These are phyloP conservation scores for Metschnikowia gelsemii DNA, from an alignment of 805 yeast genomes.

Conservation along the genomic window DNA sequence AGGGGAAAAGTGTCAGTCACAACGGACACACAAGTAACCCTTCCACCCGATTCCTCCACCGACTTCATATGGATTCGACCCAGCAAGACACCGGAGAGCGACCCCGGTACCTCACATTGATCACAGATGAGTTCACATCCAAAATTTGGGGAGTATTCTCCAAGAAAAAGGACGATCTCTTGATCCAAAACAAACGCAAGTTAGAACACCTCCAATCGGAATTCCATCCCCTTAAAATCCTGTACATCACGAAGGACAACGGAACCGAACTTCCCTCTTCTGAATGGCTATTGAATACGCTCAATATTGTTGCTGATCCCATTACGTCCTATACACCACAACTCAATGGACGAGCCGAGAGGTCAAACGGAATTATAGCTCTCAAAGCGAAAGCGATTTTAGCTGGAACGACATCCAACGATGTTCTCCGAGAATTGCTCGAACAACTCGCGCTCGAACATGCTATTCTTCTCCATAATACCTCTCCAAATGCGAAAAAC, in stretches of 20 bases:
- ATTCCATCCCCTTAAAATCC: background rate
- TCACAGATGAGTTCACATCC: slow-evolving; percentile 2
- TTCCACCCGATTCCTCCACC: background rate
- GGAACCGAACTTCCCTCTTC: slow-evolving; percentile 4
- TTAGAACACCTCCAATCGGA: background rate
- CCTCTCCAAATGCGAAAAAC: background rate
- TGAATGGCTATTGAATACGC: background rate
- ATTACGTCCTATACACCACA: slow-evolving; percentile 2
- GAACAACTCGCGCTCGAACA: background rate
- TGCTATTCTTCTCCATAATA: background rate
- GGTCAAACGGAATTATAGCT: slow-evolving; percentile 1
- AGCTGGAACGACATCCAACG: background rate
- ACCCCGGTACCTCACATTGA: background rate
- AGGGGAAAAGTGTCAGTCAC: background rate
- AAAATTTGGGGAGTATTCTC: background rate
- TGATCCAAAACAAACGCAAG: background rate
- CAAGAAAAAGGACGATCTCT: background rate
- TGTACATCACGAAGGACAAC: slow-evolving; percentile 1
- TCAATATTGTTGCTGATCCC: background rate
- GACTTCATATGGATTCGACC: slow-evolving; percentile 2
- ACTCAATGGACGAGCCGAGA: slow-evolving; percentile 3
- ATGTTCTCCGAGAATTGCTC: background rate
- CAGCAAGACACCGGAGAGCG: background rate
- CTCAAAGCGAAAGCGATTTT: background rate
- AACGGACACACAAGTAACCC: background rate